phyloP scores from a whole-genome alignment of 768 basidiomycete genomes.

The Macrolepiota albuminosa region DNA sequence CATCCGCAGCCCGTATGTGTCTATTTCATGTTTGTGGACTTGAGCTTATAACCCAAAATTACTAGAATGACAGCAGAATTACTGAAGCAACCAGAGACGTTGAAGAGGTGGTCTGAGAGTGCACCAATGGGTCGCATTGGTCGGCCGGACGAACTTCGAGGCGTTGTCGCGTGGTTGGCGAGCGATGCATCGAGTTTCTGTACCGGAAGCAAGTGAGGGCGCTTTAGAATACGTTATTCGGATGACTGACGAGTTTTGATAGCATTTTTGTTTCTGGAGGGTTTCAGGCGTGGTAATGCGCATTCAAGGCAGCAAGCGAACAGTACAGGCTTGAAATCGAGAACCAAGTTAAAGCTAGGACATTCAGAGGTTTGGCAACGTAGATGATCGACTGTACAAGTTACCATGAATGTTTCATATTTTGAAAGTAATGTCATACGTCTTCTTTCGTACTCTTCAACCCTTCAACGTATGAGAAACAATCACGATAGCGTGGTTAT shows the following conservation, averaged over 20 bases:
- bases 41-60: not conserved
- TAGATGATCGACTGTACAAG: not conserved
- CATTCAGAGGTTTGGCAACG: too few species aligned
- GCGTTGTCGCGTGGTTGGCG: slow-evolving; percentile 66
- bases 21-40: not conserved
- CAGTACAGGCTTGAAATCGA: not conserved
- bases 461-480: not conserved
- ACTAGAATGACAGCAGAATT: slow-evolving; percentile 66
- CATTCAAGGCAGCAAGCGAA: not conserved
- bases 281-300: slow-evolving; percentile 52
- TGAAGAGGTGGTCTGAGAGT: slow-evolving; percentile 57
- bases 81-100: slow-evolving; percentile 56
- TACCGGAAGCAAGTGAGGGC: slow-evolving; percentile 71
- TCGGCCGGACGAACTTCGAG: slow-evolving; percentile 65
- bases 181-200: slow-evolving; percentile 74
- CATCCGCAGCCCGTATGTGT: slow-evolving; percentile 57
- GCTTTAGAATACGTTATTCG: not conserved
- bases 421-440: not conserved
- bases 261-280: slow-evolving; percentile 59
- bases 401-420: not conserved
- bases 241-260: slow-evolving; percentile 10
- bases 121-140: slow-evolving; percentile 74
- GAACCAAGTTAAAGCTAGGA: not conserved
- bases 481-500: not conserved
- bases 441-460: not conserved